phyloP scores from a whole-genome alignment of 352 stramenopile species.

The Pythium pyrilobum region DNA sequence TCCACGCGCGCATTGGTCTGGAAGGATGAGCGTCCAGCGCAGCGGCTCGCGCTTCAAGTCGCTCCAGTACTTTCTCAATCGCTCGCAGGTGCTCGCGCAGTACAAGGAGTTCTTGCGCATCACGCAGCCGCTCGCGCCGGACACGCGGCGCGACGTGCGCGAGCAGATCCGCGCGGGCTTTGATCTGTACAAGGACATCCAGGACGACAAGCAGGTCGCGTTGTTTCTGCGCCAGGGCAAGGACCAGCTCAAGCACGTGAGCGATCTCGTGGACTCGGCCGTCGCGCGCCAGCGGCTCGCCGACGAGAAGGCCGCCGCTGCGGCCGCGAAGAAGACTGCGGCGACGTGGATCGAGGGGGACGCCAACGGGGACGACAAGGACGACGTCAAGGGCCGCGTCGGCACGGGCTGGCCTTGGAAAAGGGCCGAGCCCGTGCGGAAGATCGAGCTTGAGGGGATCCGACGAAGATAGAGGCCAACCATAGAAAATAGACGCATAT shows the following conservation, averaged over 20 bases:
- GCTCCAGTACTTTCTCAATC: conserved; percentile 73
- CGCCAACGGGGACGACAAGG: conserved; percentile 22
- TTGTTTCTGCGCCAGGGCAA: conserved; percentile 46
- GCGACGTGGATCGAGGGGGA: conserved; percentile 20
- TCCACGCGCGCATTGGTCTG: too few species aligned
- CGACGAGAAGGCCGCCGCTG: neutral
- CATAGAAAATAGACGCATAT: too few species aligned
- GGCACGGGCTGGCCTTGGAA: conserved; percentile 67
- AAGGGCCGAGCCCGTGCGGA: conserved; percentile 31
- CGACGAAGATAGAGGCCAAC: conserved; percentile 22
- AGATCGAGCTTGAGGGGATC: conserved; percentile 56
- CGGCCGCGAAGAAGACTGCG: neutral
- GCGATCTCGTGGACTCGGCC: conserved; percentile 58
- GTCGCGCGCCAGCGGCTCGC: conserved; percentile 38
- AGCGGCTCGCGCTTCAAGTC: conserved; percentile 42
- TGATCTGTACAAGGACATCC: conserved; percentile 39
- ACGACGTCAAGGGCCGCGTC: conserved; percentile 55
- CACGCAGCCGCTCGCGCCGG: conserved; percentile 37
- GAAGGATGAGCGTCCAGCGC: conserved; percentile 4
- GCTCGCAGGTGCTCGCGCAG: conserved; percentile 48
- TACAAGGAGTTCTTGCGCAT: conserved; percentile 63
- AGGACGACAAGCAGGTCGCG: conserved; percentile 45
- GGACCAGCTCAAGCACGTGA: conserved; percentile 66
- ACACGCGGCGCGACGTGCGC: conserved; percentile 46
- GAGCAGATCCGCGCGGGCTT: conserved; percentile 57